Evolutionary conservation across 177 flowering plant genomes (phyloP).

Genomic region (Vitis hybrid): DNA sequence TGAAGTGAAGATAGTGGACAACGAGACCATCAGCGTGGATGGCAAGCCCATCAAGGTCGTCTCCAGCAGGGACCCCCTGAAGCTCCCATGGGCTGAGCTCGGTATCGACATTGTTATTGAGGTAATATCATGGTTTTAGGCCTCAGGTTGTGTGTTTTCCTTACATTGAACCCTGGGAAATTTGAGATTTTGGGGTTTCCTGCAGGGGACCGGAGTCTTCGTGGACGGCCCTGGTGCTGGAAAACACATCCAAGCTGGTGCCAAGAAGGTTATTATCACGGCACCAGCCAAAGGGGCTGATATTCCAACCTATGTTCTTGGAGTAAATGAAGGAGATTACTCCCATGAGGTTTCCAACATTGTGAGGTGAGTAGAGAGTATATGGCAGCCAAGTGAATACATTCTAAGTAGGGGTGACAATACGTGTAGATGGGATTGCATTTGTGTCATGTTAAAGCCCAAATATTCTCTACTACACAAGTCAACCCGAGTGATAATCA

Average conservation of each 20-base stretch:
- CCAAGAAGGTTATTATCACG: slow-evolving; percentile 94
- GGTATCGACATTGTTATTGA: slow-evolving; percentile 98
- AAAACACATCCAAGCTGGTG: slow-evolving; percentile 97
- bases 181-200: neutral
- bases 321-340: slow-evolving; percentile 88
- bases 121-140: slow-evolving; percentile 33
- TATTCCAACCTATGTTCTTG: slow-evolving; percentile 92
- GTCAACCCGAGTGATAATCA: too few relatives aligned
- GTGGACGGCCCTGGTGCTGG: slow-evolving; percentile 99
- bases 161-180: neutral
- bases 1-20: slow-evolving; percentile 77
- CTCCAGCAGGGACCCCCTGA: slow-evolving; percentile 85
- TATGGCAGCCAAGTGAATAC: too few relatives aligned
- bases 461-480: too few relatives aligned
- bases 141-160: too few relatives aligned
- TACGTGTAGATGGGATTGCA: too few relatives aligned
- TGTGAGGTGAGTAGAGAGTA: slow-evolving; percentile 48
- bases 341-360: slow-evolving; percentile 75
- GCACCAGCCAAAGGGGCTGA: slow-evolving; percentile 99
- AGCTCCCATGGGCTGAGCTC: slow-evolving; percentile 96
- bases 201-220: slow-evolving; percentile 94
- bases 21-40: slow-evolving; percentile 80
- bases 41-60: slow-evolving; percentile 93
- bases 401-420: too few relatives aligned
- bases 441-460: too few relatives aligned